Evolutionary conservation across 2,329 filamentous ascomycete genomes (phyloP).

Genomic region (Alternaria ethzedia): DNA sequence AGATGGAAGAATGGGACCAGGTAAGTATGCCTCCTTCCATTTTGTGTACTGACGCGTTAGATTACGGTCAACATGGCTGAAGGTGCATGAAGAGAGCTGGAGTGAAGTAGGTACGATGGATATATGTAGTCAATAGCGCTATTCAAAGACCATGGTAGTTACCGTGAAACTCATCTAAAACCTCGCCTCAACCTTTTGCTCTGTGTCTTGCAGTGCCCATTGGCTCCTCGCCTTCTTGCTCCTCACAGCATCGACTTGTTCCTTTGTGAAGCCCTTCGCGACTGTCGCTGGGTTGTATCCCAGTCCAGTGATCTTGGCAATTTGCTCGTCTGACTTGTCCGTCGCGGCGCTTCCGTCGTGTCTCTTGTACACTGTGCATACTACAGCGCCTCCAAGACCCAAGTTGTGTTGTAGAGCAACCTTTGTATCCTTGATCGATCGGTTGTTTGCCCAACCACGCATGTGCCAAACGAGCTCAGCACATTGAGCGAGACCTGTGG

Average conservation of each 20-base stretch:
- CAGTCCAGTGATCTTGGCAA: slow-evolving; percentile 71
- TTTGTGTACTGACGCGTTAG: neutral
- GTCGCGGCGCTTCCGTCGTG: slow-evolving; percentile 74
- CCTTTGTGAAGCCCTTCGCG: slow-evolving; percentile 84
- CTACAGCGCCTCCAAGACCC: slow-evolving; percentile 86
- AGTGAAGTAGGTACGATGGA: neutral
- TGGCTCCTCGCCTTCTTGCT: slow-evolving; percentile 70
- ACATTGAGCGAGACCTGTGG: slow-evolving; percentile 93
- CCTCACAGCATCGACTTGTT: slow-evolving; percentile 71
- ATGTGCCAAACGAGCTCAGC: slow-evolving; percentile 96
- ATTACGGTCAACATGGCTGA: neutral
- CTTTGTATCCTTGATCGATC: slow-evolving; percentile 70
- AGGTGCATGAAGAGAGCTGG: neutral
- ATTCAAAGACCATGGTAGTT: neutral
- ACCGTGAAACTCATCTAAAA: slow-evolving; percentile 55
- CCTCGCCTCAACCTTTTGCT: slow-evolving; percentile 74
- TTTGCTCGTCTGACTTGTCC: slow-evolving; percentile 65
- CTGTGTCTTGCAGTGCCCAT: slow-evolving; percentile 80
- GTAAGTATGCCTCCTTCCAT: neutral
- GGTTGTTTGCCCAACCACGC: slow-evolving; percentile 94
- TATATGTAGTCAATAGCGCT: neutral
- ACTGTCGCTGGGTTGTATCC: slow-evolving; percentile 93
- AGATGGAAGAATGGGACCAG: neutral
- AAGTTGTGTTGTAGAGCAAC: slow-evolving; percentile 90
- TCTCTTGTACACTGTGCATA: slow-evolving; percentile 87